Evolutionary conservation across 805 yeast species (phyloP), one percentile per base, ranked within the genome.

Genomic region (Nakazawaea ishiwadae): DNA sequence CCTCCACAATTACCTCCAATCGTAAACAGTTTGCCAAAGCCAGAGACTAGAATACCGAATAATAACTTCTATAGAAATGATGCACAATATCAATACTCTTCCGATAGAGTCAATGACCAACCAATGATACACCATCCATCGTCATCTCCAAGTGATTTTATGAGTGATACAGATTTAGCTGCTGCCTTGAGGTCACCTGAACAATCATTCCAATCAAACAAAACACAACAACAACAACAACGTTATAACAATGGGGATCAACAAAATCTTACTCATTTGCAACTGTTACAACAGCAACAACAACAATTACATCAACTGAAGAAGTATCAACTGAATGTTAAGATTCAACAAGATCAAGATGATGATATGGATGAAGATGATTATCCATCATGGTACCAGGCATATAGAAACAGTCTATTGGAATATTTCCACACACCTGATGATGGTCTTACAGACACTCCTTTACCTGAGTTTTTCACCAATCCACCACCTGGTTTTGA

Each of bases 401-500:
- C 66, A 32, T 73, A 69, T 49, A 65, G 73, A 4, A 67, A 68
- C 38, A 63, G 68, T 44, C 60, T 77, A 35, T 60, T 74, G 39
- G 79, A 71, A 48, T 77, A 66, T 58, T 79, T 75, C 54, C 66
- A 77, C 61, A 64, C 75, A 7, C 71, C 81, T 2, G 82, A 77
- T 44, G 81, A 77, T 40, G 75, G 72, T 27, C 53, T 48, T 29
- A 45, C 63, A 4, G 62, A 65, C 32, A 65, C 53, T 21, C 50
- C 59, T 3, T 68, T 84, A 20, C 95, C 95, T 0, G 77, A 73
- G 18, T 79, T 84, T 53, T 64, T 86, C 12, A 64, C 73, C 29
- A 70, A 77, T 49, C 82, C 87, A 0, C 80, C 84, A 2, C 68
- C 72, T 18, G 82, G 75, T 40, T 81, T 84, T 51, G 77, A 84